Conservation (phyloP, 768 basidiomycete species). For the Punctularia strigosozonata region DNA sequence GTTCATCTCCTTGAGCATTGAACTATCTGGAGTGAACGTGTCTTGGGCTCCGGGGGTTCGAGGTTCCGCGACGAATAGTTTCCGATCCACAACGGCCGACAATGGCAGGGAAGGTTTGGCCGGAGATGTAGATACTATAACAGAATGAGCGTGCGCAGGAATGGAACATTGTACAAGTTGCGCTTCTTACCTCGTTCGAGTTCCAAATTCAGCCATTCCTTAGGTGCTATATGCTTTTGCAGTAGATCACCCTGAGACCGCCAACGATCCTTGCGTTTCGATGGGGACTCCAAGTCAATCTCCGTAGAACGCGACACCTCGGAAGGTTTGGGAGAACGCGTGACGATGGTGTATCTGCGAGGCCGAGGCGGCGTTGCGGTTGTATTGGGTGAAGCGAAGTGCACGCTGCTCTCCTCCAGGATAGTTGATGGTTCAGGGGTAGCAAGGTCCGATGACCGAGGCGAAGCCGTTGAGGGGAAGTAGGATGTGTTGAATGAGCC, state of each 20-base stretch:
- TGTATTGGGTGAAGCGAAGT: neutral
- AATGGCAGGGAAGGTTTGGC: conserved; percentile 37
- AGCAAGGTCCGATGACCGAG: too few relatives aligned
- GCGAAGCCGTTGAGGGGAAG: too few relatives aligned
- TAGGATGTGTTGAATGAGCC: conserved; percentile 18
- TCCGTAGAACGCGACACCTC: conserved; percentile 16
- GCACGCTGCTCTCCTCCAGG: conserved; percentile 10
- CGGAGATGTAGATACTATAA: conserved; percentile 4
- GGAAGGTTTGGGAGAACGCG: conserved; percentile 39
- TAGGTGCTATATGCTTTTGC: conserved; percentile 54
- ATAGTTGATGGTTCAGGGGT: conserved; percentile 7
- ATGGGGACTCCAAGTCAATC: conserved; percentile 36
- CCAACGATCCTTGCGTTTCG: conserved; percentile 55
- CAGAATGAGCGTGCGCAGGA: neutral
- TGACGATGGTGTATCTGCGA: conserved; percentile 57
- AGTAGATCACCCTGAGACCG: conserved; percentile 55
- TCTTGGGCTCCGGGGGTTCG: conserved; percentile 25
- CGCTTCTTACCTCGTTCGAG: conserved; percentile 42
- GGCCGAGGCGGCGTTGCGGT: conserved; percentile 21
- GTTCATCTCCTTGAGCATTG: conserved; percentile 18
- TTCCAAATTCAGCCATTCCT: conserved; percentile 54
- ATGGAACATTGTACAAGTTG: neutral
- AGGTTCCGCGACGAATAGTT: conserved; percentile 51
- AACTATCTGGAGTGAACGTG: conserved; percentile 16
- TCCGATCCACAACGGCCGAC: conserved; percentile 58